Base-by-base conservation (phyloP, 169 alveolate genomes). In the Eimeria falciformis region DNA sequence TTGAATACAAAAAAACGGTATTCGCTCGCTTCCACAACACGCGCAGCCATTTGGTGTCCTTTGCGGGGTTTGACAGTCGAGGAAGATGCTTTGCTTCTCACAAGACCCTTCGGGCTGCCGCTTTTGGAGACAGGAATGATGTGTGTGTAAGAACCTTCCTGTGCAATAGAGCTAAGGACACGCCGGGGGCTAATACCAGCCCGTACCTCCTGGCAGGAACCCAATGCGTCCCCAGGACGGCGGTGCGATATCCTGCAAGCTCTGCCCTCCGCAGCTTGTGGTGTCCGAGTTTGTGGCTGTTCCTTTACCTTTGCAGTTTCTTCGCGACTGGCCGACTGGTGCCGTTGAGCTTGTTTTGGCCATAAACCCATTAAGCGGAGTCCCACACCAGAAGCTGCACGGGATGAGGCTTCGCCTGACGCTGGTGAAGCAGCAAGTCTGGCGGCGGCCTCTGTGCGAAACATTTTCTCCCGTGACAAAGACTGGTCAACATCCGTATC, bases 361-460 rank as follows among this genome's bases (percentile, higher is more conserved):
- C 90, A 81, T 17, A 68, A 58, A 7, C 58, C 33, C 90, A 81
- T 68, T 37, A 81, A 43, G 43, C 90, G 90, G 50, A 81, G 33
- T 33, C 90, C 90, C n/a, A 56, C 77, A 81, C 77, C 37, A 33
- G 75, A 23, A 56, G 12, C 90, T 45, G 47, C 78, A 81, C 37
- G 77, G 58, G 90, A 81, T n/a, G 73, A 40, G 9, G 53, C 53
- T 37, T 81, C 56, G 37, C 77, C 75, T 81, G 77, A 29, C 9
- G 56, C 23, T 56, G 77, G 90, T 23, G 90, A 81, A 2, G 55
- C 90, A 81, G 90, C 90, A 7, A 81, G 90, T 75, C 75, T 43
- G 45, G 90, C 90, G 9, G 90, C 90, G 27, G 90, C 90, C 21
- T 81, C 90, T 33, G 90, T 81, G 5, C 90, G 90, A 40, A 81